A percentile compares a stretch with the other conserved stretches of the same genome.
Conservation (phyloP, 1,139 yeast species). For the Kodamaea ohmeri region DNA sequence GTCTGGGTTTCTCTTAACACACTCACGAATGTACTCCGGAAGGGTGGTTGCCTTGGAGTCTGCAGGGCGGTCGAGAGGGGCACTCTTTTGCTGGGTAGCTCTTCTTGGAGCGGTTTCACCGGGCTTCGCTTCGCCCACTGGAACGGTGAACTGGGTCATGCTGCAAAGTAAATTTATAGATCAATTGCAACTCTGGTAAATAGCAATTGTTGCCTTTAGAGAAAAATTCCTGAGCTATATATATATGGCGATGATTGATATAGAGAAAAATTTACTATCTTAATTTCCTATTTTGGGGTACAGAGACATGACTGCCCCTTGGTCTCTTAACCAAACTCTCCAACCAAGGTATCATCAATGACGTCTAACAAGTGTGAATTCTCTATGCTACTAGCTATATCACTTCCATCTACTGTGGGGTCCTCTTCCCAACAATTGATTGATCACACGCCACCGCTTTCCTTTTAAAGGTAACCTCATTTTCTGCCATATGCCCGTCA, state of each 20-base stretch:
- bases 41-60: constrained; percentile 64
- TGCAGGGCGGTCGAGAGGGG: constrained; percentile 52
- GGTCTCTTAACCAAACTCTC: background rate
- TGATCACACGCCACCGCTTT: background rate
- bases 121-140: constrained; percentile 75
- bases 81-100: constrained; percentile 59
- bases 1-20: constrained; percentile 54
- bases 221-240: constrained; percentile 1
- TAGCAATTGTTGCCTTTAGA: background rate
- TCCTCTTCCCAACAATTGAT: background rate
- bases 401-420: too few relatives aligned
- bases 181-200: constrained; percentile 1
- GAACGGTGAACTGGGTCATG: constrained; percentile 49
- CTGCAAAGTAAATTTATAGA: background rate
- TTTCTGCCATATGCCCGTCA: constrained; percentile 1
- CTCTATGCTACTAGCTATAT: too few relatives aligned
- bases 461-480: background rate
- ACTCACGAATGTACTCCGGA: constrained; percentile 66
- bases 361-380: too few relatives aligned
- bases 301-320: background rate
- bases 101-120: constrained; percentile 95
- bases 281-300: constrained; percentile 4
- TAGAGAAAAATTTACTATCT: constrained; percentile 2
- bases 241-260: constrained; percentile 4
- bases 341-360: background rate